Evolutionary conservation across 2,329 filamentous ascomycete species (phyloP).

Genomic region (Amauroascus niger): DNA sequence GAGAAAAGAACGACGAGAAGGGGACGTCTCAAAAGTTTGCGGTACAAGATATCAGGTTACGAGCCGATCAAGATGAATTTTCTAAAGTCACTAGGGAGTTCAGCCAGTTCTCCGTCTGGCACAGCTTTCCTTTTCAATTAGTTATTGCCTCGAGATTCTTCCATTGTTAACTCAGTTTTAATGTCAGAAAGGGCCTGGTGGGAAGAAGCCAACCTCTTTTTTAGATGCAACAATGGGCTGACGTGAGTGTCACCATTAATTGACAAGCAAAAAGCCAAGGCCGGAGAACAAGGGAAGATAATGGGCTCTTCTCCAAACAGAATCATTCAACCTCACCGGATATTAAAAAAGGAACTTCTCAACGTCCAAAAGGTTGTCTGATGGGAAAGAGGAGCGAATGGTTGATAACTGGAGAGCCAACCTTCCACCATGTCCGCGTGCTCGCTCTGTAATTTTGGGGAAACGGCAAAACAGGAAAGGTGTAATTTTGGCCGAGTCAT

Average conservation of each 20-base stretch:
- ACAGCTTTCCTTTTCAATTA: not conserved
- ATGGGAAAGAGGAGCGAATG: not conserved
- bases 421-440: slow-evolving; percentile 10
- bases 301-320: not conserved
- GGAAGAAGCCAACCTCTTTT: not conserved
- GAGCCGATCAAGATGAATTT: not conserved
- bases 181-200: not conserved
- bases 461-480: slow-evolving; percentile 1
- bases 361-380: slow-evolving; percentile 3
- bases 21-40: not conserved
- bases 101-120: not conserved
- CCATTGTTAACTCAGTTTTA: not conserved
- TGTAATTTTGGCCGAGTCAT: not conserved
- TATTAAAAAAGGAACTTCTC: not conserved
- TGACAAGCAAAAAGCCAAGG: slow-evolving; percentile 1
- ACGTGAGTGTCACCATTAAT: not conserved
- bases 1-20: not conserved
- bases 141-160: not conserved
- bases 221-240: not conserved
- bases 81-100: not conserved
- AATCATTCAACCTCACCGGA: slow-evolving; percentile 6
- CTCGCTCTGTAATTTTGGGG: slow-evolving; percentile 8
- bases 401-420: slow-evolving; percentile 9
- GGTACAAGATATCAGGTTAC: too few species aligned
- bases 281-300: not conserved